Conservation (phyloP, 2,329 filamentous ascomycete species). For the Drechslera avenae region DNA sequence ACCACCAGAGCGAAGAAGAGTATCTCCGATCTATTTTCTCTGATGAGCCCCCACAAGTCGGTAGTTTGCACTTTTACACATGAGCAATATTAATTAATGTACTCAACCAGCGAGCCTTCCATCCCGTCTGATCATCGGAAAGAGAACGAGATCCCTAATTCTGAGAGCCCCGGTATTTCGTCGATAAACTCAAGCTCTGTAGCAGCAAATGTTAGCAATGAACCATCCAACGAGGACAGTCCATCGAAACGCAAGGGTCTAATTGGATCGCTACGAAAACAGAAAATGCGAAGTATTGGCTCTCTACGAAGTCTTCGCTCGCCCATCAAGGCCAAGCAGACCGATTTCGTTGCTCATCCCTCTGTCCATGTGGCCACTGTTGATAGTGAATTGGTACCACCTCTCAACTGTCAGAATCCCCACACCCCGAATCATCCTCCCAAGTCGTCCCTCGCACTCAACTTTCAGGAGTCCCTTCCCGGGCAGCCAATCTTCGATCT, state of each 20-base stretch:
- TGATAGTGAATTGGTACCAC: not conserved
- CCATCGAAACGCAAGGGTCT: constrained; percentile 35
- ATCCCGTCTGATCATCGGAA: constrained; percentile 3
- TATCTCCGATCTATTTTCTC: constrained; percentile 34
- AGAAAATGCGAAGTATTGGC: constrained; percentile 32
- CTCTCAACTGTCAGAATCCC: constrained; percentile 7
- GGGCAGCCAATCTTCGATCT: constrained; percentile 34
- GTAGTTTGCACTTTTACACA: not conserved
- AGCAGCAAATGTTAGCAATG: constrained; percentile 12
- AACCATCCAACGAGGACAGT: constrained; percentile 27
- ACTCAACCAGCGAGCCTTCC: not conserved
- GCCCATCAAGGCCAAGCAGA: constrained; percentile 24
- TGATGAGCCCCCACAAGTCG: constrained; percentile 1
- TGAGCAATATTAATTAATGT: constrained; percentile 11
- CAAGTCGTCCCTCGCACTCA: constrained; percentile 31
- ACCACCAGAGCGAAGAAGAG: constrained; percentile 38
- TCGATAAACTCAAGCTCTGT: not conserved
- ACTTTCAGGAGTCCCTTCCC: constrained; percentile 34
- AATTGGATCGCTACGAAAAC: constrained; percentile 32
- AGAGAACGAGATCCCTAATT: constrained; percentile 13
- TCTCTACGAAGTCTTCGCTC: constrained; percentile 33
- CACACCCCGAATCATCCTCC: constrained; percentile 17
- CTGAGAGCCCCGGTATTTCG: constrained; percentile 22
- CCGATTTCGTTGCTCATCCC: constrained; percentile 5
- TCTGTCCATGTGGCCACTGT: not conserved